Evolutionary conservation across 768 basidiomycete genomes (phyloP).

Genomic region (Leccinum variicolor): DNA sequence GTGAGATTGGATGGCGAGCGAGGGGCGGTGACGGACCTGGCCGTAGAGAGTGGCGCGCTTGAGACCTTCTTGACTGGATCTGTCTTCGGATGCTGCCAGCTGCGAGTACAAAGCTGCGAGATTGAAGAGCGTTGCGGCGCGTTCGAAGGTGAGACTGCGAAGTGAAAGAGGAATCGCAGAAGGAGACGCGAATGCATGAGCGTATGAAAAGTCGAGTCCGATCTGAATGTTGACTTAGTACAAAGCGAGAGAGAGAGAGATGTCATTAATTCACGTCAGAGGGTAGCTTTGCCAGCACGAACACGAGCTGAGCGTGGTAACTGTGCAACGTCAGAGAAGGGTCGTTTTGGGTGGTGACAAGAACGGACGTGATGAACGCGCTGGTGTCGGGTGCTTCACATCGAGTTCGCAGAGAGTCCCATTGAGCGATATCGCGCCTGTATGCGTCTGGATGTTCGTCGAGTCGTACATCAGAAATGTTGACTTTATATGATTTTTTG

Average conservation of each 20-base stretch:
- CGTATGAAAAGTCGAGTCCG: constrained; percentile 67
- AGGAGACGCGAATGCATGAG: constrained; percentile 59
- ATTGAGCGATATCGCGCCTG: constrained; percentile 67
- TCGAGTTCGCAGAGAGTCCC: constrained; percentile 63
- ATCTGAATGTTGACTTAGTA: constrained; percentile 53
- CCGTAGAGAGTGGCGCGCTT: constrained; percentile 71
- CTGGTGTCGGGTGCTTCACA: constrained; percentile 55
- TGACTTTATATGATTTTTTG: constrained; percentile 62
- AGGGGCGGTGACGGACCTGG: constrained; percentile 46
- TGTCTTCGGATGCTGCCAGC: constrained; percentile 68
- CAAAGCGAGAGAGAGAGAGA: too few relatives aligned
- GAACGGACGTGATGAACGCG: constrained; percentile 54
- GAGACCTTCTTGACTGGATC: constrained; percentile 73
- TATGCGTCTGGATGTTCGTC: constrained; percentile 81
- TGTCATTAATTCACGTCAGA: too few relatives aligned
- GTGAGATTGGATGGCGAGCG: constrained; percentile 21
- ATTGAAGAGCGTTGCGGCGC: constrained; percentile 78
- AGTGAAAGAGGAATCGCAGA: constrained; percentile 56
- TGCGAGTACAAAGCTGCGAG: constrained; percentile 84
- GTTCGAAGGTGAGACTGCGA: constrained; percentile 77
- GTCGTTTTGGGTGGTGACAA: background rate
- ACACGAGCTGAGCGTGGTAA: constrained; percentile 88
- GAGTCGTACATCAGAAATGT: constrained; percentile 58
- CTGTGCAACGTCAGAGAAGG: constrained; percentile 39
- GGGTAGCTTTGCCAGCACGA: constrained; percentile 82